Base-by-base conservation (phyloP, 805 yeast species). In the Wickerhamomyces subpelliculosus region DNA sequence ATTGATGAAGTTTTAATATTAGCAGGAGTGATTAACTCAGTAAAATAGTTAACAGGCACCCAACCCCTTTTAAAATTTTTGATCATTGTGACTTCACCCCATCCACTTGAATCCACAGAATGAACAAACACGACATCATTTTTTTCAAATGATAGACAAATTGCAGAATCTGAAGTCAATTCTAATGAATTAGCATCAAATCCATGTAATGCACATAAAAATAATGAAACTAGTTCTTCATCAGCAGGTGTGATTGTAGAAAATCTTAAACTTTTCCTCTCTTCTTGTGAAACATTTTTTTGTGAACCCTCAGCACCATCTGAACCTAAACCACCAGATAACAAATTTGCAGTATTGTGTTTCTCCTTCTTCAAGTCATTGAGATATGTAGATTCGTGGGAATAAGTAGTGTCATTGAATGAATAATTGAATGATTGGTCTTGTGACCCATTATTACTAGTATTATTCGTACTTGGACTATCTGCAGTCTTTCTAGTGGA, bases 11-110 rank as follows among this genome's bases (percentile, higher is more conserved):
- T 22, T 4, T 18, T 50, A 10, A 58, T 54, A 10, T 57, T 58
- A 4, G n/a, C n/a, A n/a, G n/a, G n/a, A n/a, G n/a, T n/a, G n/a
- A 77, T 50, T 4, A 64, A 54, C 41, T 65, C 68, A 5, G 78
- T 62, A 51, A 84, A 84, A 60, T 81, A 84, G 53, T 84, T 84
- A 71, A 84, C 79, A 4, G 94, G 94, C 14, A 84, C 85, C 94
- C 94, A 84, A 14, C 94, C 94, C 44, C 87, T 62, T 48, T 71
- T 70, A 36, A 79, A 63, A 12, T 78, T 66, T 39, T 75, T 78
- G 8, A 84, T 60, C 27, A 83, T 52, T 0, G 89, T 84, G 3
- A 84, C 93, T 56, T 84, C 94, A 42, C 89, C 90, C 94, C 94
- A 84, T 0, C 93, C 94, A 17, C 87, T 78, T 38, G 80, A 80